Base-by-base conservation (phyloP, 2,329 filamentous ascomycete genomes). In the Xylariaceae sp. region DNA sequence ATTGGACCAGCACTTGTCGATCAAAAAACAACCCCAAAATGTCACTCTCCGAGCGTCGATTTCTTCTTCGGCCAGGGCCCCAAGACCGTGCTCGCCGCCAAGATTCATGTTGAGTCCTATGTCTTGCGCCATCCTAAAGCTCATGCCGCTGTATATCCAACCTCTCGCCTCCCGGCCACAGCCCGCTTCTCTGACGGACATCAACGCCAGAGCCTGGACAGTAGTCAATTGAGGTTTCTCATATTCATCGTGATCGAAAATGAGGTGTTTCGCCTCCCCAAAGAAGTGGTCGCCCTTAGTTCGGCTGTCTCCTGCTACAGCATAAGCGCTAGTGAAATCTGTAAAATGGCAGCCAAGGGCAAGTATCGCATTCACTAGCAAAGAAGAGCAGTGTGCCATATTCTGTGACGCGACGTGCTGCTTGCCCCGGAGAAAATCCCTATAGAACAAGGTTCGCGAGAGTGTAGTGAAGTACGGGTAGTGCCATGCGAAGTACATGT, bases 1-100 rank as follows among this genome's bases (percentile, higher is more conserved):
- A 69, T 96, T 97, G 48, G 91, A 96, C 91, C 92, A 97, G 70
- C 90, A 95, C 78, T 96, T 97, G 75, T 99, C 94, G 69, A 97
- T 95, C n/a, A 96, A 74, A 71, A 94, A 97, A 69, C 91, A 96
- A 5, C 94, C 94, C 94, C 94, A 97, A 67, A 96, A 97, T 0
- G 94, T 97, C 42, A 97, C 86, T 51, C 89, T 81, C 40, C 94
- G 80, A 2, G 91, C 91, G 72, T 99, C 94, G 40, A 95, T 81
- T 70, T 96, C 92, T 46, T 88, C 81, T 55, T 96, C 89, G 57
- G 85, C 84, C 61, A 92, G 78, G 31, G 76, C 71, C 49, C 80
- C 77, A 55, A 74, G 78, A 55, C 80, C 81, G 6, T 74, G 73
- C 6, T 80, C 79, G 55, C 89, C 79, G 6, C 83, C 81, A 1